A percentile compares a stretch with the other conserved stretches of the same genome.
These are phyloP conservation scores for Fistulifera solaris DNA, from an alignment of 108 stramenopile species.

Conservation along the genomic window DNA sequence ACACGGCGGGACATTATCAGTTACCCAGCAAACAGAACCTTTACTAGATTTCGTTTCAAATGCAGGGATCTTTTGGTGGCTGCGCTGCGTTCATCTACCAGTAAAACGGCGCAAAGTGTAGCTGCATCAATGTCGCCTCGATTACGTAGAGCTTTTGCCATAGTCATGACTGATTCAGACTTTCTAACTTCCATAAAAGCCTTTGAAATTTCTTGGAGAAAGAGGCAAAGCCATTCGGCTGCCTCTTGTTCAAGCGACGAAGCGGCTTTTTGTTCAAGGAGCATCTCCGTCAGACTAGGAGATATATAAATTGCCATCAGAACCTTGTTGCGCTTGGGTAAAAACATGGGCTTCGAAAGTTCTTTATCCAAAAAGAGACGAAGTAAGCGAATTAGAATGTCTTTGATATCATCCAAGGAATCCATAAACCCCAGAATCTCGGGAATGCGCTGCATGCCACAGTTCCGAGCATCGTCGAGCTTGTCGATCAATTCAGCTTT, in stretches of 20 bases:
- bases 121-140: conserved; percentile 9
- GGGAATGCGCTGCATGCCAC: conserved; percentile 17
- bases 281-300: conserved; percentile 16
- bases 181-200: conserved; percentile 25
- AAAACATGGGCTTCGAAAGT: conserved; percentile 27
- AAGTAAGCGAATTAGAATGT: conserved; percentile 22
- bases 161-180: conserved; percentile 11
- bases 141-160: conserved; percentile 19
- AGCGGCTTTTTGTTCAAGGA: conserved; percentile 8
- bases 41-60: neutral
- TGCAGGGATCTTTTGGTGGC: neutral
- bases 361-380: conserved; percentile 16
- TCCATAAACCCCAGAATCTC: conserved; percentile 25
- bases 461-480: conserved; percentile 21
- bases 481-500: conserved; percentile 26
- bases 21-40: conserved; percentile 26
- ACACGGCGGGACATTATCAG: too few relatives aligned
- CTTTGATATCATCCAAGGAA: conserved; percentile 11
- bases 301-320: conserved; percentile 7
- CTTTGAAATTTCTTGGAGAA: conserved; percentile 18
- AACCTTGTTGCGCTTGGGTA: conserved; percentile 1
- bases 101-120: conserved; percentile 20
- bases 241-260: conserved; percentile 3
- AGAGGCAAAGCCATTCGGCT: conserved; percentile 11
- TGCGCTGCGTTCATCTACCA: conserved; percentile 16